Conservation (phyloP, 176 grass and related monocot genomes). For the Calamus simplicifolius region DNA sequence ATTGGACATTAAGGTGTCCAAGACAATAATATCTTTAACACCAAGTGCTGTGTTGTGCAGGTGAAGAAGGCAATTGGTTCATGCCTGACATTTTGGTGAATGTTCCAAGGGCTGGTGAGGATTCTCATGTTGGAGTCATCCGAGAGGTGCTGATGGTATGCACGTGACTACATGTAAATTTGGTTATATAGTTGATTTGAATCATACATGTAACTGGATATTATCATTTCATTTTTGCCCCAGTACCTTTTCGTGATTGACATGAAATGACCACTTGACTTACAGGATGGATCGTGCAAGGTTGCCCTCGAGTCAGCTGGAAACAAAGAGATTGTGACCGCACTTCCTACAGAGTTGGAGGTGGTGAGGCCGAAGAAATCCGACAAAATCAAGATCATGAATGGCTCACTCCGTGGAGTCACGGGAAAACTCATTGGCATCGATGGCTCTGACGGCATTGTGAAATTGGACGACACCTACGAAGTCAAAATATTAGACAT, state of each 20-base stretch:
- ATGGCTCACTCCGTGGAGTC: conserved; percentile 53
- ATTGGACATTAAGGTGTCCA: too few relatives aligned
- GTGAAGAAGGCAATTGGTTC: conserved; percentile 65
- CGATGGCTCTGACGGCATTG: conserved; percentile 90
- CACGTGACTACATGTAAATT: background rate
- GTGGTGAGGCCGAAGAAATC: conserved; percentile 86
- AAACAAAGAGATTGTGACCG: conserved; percentile 38
- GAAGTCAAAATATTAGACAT: conserved; percentile 98
- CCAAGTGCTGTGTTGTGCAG: conserved; percentile 12
- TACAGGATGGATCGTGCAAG: conserved; percentile 79
- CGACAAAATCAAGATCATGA: conserved; percentile 85
- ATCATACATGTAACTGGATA: background rate
- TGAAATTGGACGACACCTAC: conserved; percentile 83
- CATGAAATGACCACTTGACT: conserved; percentile 19
- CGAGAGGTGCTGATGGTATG: conserved; percentile 74
- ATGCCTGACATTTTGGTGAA: conserved; percentile 81
- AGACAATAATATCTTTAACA: background rate
- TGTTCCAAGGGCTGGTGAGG: conserved; percentile 45
- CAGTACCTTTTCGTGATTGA: too few relatives aligned
- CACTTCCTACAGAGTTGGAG: conserved; percentile 60
- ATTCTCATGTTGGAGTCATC: conserved; percentile 50
- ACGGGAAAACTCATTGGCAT: conserved; percentile 86
- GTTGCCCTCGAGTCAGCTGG: conserved; percentile 62
- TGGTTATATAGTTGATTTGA: background rate
- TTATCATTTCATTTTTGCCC: too few relatives aligned